Evolutionary conservation across 2,329 filamentous ascomycete species (phyloP), one percentile per base, ranked within the genome.

Genomic region (Aspergillus brunneoviolaceus): DNA sequence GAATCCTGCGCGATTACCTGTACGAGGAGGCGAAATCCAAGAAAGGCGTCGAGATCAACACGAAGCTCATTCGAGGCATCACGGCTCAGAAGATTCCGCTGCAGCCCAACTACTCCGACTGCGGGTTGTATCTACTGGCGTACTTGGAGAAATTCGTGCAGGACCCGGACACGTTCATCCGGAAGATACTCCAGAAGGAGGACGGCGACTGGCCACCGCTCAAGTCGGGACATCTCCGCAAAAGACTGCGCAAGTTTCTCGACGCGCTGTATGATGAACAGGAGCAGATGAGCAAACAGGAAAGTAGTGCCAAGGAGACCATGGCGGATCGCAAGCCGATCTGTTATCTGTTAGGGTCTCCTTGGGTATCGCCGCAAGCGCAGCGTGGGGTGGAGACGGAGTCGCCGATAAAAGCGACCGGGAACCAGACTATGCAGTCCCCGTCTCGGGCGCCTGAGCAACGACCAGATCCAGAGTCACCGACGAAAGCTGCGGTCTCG

Each of bases 91-190:
- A 84, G 7, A 88, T 97, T 14, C 94, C 95, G 0, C 78, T 84
- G 62, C 95, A 99, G 74, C 78, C 85, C 52, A 98, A 99, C 70
- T 90, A 84, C 67, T 93, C 86, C 62, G 95, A 99, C 72, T 99
- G 95, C 69, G 95, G 95, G 9, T 79, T 97, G 0, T 99, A 90
- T 67, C 79, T 98, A 3, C 79, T 97, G 4, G 89, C 88, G 2
- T 99, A 98, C 69, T 82, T 96, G 56, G 85, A 92, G 65, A 87
- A 90, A 64, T 96, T 99, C 64, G 82, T 96, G 16, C 82, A 86
- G 55, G 79, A 91, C 60, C 94, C 94, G 0, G 86, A 91, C 63
- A 74, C 72, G 0, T 95, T 96, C 65, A 81, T 90, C 16, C 77
- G 78, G 21, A 87, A 85, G 61, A 78, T 96, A 19, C 78, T 96